Base-by-base conservation (phyloP, 1,139 yeast species). In the Candida sojae region DNA sequence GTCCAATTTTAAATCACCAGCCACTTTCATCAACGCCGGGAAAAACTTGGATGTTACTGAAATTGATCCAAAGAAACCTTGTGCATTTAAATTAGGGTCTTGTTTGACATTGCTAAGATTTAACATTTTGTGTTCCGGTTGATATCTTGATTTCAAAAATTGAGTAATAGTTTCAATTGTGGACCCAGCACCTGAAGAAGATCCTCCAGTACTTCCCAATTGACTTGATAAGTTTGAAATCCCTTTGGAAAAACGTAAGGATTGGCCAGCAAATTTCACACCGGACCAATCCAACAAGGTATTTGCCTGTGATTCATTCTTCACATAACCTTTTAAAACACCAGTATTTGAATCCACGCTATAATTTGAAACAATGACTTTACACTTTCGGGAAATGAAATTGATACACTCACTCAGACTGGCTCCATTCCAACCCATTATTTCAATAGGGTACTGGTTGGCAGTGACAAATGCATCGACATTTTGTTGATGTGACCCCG, bases 11-110 rank as follows among this genome's bases (percentile, higher is more conserved):
- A 73, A 60, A 42, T 77, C 80, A 45, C 74, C 73, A 1, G 97
- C 96, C 17, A 95, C 70, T 62, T 88, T 90, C 90, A 93, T 84
- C 55, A 93, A 71, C 0, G 99, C 99, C 3, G 92, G 88, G 66
- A 93, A 91, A 78, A 92, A 85, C 64, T 92, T 92, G 12, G 95
- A 79, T 1, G 82, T 65, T 3, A 82, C 77, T 44, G 84, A 78
- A 6, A 83, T 71, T 13, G 80, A 71, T 23, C 82, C 77, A 56
- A 91, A 83, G 48, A 90, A 73, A 0, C 97, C 96, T 53, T 79
- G 79, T 13, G 79, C 70, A 17, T 69, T 68, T 43, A 93, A 71
- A 12, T 68, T 75, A 29, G 81, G 85, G 62, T 93, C 98, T 45
- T 77, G 78, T 51, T 80, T 79, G 59, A 91, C 82, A 46, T 73